Percentiles rank a stretch among this genome's conserved stretches.
phyloP scores from a whole-genome alignment of 2,329 filamentous ascomycete species.

The Penicillium glabrum region DNA sequence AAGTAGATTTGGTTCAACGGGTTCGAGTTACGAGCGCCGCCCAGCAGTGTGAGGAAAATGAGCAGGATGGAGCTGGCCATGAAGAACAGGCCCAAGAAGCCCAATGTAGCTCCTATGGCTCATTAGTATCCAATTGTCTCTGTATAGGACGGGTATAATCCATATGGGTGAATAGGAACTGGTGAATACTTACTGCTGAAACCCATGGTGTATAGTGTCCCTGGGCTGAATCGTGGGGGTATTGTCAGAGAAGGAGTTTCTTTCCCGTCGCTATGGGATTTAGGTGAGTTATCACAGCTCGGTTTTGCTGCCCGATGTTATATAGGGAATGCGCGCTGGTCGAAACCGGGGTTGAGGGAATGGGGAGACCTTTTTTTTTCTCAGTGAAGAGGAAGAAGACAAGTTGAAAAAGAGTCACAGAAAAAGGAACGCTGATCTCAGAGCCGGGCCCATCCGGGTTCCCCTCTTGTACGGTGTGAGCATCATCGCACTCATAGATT shows the following conservation, averaged over 20 bases:
- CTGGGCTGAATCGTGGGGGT: not conserved
- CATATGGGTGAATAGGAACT: not conserved
- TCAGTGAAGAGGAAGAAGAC: not conserved
- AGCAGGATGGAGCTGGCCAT: slow-evolving; percentile 62
- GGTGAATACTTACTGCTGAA: slow-evolving; percentile 32
- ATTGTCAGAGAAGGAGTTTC: not conserved
- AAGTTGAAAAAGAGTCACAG: not conserved
- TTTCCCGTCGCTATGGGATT: not conserved
- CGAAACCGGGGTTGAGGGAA: not conserved
- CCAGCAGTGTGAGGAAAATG: slow-evolving; percentile 66
- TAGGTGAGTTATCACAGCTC: not conserved
- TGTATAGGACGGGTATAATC: not conserved
- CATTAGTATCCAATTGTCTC: slow-evolving; percentile 8
- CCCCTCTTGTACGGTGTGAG: slow-evolving; percentile 26
- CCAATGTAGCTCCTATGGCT: slow-evolving; percentile 54
- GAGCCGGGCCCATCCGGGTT: slow-evolving; percentile 22
- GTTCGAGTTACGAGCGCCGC: slow-evolving; percentile 54
- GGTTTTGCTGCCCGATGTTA: slow-evolving; percentile 10
- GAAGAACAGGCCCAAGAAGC: slow-evolving; percentile 60
- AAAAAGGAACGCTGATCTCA: slow-evolving; percentile 6
- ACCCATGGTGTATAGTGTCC: slow-evolving; percentile 20
- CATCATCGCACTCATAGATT: slow-evolving; percentile 22
- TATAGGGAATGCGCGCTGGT: slow-evolving; percentile 10
- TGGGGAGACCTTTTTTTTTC: not conserved
- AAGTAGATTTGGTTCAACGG: slow-evolving; percentile 80